Evolutionary conservation across 2,329 filamentous ascomycete species (phyloP), one percentile per base, ranked within the genome.

Genomic region (Onygenales sp.): DNA sequence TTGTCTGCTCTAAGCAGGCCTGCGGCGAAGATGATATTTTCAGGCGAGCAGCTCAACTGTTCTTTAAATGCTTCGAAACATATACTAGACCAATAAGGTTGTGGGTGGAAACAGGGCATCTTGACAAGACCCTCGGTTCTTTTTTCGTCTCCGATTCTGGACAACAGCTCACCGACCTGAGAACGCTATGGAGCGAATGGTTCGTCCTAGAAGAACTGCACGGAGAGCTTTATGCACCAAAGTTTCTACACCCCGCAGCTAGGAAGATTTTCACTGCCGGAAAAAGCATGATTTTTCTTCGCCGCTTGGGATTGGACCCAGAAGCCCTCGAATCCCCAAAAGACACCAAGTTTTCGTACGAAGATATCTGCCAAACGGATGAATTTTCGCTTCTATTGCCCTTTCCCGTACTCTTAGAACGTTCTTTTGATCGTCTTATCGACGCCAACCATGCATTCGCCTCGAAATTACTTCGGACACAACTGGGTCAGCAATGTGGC

Each of bases 241-340:
- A 72, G 2, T 96, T 95, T 58, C 75, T 96, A 4, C 81, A 84
- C 40, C 78, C 84, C 2, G 80, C 84, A 2, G 82, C 82, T 0
- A 72, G 75, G 27, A 86, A 84, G 57, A 88, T 96, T 39, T 92
- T 95, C 62, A 89, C 85, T 1, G 85, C 88, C 1, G 92, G 92
- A 0, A 96, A 96, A 69, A 94, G 86, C 61, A 84, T 93, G 52
- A 82, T 93, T 1, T 86, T 96, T 44, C 72, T 96, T n/a, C 85
- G 84, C 56, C 80, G 85, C 47, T 74, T 95, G 9, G 83, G 42
- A 75, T 78, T 52, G 75, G 52, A 58, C 11, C 61, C 61, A 4
- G 61, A 64, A n/a, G 53, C 51, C 11, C 32, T 62, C 2, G 59
- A 63, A n/a, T 39, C 52, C 8, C 79, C 55, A 66, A 73, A 48